Base-by-base conservation (phyloP, 1,139 yeast species). In the Saccharomyces hybrid region DNA sequence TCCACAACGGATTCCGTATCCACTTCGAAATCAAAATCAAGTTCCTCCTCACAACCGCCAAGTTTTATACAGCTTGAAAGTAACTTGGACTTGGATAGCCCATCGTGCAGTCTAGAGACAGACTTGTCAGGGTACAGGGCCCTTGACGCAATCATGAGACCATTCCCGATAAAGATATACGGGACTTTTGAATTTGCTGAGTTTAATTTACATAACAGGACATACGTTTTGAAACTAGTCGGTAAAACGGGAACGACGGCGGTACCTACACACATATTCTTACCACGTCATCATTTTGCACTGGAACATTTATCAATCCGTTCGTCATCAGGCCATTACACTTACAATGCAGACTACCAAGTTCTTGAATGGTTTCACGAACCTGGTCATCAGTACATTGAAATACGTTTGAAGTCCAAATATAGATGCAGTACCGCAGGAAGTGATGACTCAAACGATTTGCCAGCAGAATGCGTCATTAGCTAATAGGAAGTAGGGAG, bases 231-330 rank as follows among this genome's bases (percentile, higher is more conserved):
- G 52, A 75, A 77, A 4, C 66, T 88, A 27, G 62, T 69, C 16
- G 73, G 75, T 1, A 56, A 59, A 11, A 57, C 63, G 1, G 55
- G 60, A 0, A 38, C 50, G 8, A 16, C 55, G 0, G 53, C 57
- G n/a, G 49, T 62, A 0, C 82, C 87, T 1, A 84, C 91, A 0
- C 72, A 79, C 47, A 78, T 90, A 2, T 86, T 75, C 65, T 68
- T 88, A 27, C 97, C 97, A 0, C 75, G 75, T 32, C 79, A 82
- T 77, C 96, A 90, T 66, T 89, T 77, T 63, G 82, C 75, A 67
- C 52, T 73, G 48, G 75, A 78, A 63, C 68, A 76, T 64, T 52
- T 66, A 3, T 52, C 61, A 6, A 57, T 70, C 19, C 64, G 62
- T n/a, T 60, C 71, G 19, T 75, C 83, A 3, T 73, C 82, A 0